Conservation (phyloP, 192 early-diverging fungal genomes). For the Coemansia sp. region DNA sequence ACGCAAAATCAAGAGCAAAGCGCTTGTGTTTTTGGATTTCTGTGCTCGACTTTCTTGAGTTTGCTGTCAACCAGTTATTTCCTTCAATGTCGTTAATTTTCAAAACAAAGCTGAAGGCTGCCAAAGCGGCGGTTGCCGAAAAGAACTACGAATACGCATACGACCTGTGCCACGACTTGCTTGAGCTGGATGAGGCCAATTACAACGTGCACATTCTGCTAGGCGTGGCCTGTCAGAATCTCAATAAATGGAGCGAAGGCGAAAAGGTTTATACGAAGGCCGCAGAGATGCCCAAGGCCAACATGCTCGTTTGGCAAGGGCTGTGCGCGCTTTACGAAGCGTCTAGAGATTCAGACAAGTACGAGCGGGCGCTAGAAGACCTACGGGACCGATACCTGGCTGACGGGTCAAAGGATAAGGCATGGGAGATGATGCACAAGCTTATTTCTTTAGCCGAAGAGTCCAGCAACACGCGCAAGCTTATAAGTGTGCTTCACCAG, state of each 20-base stretch:
- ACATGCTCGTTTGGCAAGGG: conserved; percentile 69
- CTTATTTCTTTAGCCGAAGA: conserved; percentile 56
- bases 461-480: conserved; percentile 38
- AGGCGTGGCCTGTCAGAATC: conserved; percentile 66
- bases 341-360: conserved; percentile 12
- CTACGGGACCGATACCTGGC: conserved; percentile 36
- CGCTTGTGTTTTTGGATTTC: not conserved
- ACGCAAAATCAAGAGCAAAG: no score
- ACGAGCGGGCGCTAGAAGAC: conserved; percentile 26
- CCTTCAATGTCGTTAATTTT: conserved; percentile 48
- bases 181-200: conserved; percentile 44
- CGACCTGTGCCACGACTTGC: conserved; percentile 50
- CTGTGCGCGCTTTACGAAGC: conserved; percentile 64
- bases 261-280: conserved; percentile 61
- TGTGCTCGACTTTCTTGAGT: no score
- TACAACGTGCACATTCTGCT: conserved; percentile 60
- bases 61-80: not conserved
- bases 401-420: conserved; percentile 46
- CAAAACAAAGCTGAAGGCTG: conserved; percentile 51
- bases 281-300: conserved; percentile 57
- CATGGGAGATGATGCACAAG: conserved; percentile 56
- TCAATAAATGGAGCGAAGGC: conserved; percentile 59
- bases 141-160: conserved; percentile 53
- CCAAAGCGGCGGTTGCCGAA: conserved; percentile 43
- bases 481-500: conserved; percentile 29